Conservation (phyloP, 192 early-diverging fungal species). For the Coemansia sp. region DNA sequence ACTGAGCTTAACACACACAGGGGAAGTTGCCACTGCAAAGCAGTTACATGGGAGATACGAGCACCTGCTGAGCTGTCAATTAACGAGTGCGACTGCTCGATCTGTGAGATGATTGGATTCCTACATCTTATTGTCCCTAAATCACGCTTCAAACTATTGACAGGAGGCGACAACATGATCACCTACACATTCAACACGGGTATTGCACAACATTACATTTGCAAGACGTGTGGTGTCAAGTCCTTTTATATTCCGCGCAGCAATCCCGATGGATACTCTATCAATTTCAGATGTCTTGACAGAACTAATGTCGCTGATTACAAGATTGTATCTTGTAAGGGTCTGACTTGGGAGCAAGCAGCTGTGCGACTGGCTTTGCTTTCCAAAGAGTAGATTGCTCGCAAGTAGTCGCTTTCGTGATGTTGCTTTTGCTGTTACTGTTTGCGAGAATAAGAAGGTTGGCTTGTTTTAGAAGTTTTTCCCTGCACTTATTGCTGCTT, state of each 20-base stretch:
- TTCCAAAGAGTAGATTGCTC: slow-evolving; percentile 26
- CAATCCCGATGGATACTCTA: slow-evolving; percentile 53
- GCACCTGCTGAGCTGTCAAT: slow-evolving; percentile 30
- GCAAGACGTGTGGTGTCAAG: slow-evolving; percentile 51
- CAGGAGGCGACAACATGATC: slow-evolving; percentile 36
- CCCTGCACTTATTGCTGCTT: too few relatives aligned
- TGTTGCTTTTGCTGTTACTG: background rate
- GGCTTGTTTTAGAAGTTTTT: too few relatives aligned
- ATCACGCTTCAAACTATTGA: slow-evolving; percentile 27
- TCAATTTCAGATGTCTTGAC: slow-evolving; percentile 51
- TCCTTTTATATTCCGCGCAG: slow-evolving; percentile 54
- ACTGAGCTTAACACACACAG: slow-evolving; percentile 25
- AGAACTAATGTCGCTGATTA: slow-evolving; percentile 18
- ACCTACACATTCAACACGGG: slow-evolving; percentile 57
- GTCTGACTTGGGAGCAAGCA: slow-evolving; percentile 47
- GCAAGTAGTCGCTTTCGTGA: background rate
- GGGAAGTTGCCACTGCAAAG: slow-evolving; percentile 43
- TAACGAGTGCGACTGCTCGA: slow-evolving; percentile 49
- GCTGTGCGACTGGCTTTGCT: slow-evolving; percentile 25
- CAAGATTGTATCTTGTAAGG: slow-evolving; percentile 37
- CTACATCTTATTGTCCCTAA: slow-evolving; percentile 44
- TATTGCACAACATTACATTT: slow-evolving; percentile 55
- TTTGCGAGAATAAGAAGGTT: too few relatives aligned
- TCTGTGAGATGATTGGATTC: slow-evolving; percentile 43
- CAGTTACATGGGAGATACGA: slow-evolving; percentile 38